Evolutionary conservation across 2,329 filamentous ascomycete species (phyloP), one percentile per base, ranked within the genome.

Genomic region (Daldinia sp.): DNA sequence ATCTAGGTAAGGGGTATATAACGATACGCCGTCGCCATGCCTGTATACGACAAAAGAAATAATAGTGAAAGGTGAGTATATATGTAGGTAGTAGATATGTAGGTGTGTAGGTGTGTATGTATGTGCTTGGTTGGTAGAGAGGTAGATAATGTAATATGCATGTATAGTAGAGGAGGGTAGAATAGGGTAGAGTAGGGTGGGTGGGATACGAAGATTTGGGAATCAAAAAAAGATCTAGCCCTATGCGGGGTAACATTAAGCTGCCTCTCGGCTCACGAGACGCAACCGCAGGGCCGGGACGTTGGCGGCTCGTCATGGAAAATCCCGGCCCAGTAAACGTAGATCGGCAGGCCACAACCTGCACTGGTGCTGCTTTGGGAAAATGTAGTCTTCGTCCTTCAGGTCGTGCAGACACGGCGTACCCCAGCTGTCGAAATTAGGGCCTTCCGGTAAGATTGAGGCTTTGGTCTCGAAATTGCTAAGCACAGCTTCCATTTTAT

Each of bases 401-500:
- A 74, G 70, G 46, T 74, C 72, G 65, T 74, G 55, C 35, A 74
- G 66, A 63, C 73, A 64, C 68, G 74, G 63, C 63, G 74, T 56
- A 39, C 74, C 55, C 67, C 78, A 70, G 41, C 71, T 70, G 55
- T 70, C 68, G 23, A 74, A 70, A 55, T 69, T 50, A n/a, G 65
- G 65, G 15, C 75, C 68, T 30, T 62, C 67, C 48, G 70, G 63
- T 20, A 56, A 61, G 20, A 37, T 59, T 61, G 33, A 41, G 4
- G 62, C 33, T 54, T 62, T 65, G 20, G 62, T 70, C 67, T 76
- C 74, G 73, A 89, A 90, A 65, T 85, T 78, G 64, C 87, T 84
- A 35, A 90, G 79, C 68, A 90, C 87, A 1, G 88, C 89, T 73
- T 89, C 87, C 81, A 90, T 87, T 67, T 89, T 86, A 68, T 84